These are phyloP conservation scores for Protomyces macrosporus DNA, from an alignment of 1,139 yeast species.

Conservation along the genomic window DNA sequence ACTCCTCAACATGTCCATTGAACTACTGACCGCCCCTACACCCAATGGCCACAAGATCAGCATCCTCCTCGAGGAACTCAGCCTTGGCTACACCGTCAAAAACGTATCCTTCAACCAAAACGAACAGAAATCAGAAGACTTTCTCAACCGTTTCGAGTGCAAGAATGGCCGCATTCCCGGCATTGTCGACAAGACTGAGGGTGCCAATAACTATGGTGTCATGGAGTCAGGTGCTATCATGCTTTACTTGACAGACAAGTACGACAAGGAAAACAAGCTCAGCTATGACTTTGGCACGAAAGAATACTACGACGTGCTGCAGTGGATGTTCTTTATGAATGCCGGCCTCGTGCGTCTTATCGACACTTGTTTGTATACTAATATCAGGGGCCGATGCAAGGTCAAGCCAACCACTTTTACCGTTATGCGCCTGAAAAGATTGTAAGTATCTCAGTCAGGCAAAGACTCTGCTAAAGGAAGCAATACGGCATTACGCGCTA, in stretches of 20 bases:
- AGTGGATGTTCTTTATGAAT: constrained; percentile 53
- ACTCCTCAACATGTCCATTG: constrained; percentile 29
- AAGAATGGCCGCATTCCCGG: constrained; percentile 58
- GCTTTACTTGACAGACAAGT: constrained; percentile 52
- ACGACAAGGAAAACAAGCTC: constrained; percentile 49
- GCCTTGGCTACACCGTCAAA: constrained; percentile 46
- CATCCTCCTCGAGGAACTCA: constrained; percentile 47
- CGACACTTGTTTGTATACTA: background rate
- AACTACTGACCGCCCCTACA: constrained; percentile 36
- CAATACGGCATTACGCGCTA: constrained; percentile 54
- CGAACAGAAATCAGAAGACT: constrained; percentile 49
- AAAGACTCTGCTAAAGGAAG: background rate
- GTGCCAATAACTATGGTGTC: constrained; percentile 49
- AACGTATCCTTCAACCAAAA: constrained; percentile 43
- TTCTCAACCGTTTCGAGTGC: constrained; percentile 34
- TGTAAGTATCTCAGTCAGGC: background rate
- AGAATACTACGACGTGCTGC: constrained; percentile 35
- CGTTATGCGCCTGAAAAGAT: constrained; percentile 46
- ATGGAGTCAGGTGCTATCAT: constrained; percentile 61
- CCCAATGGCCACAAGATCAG: constrained; percentile 56
- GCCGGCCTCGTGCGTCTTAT: constrained; percentile 58
- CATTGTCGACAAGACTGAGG: constrained; percentile 45
- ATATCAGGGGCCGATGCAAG: background rate
- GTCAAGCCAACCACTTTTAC: constrained; percentile 51
- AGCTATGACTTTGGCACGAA: constrained; percentile 45